phyloP scores from a whole-genome alignment of 2,329 filamentous ascomycete genomes.

The Sporothrix protearum region DNA sequence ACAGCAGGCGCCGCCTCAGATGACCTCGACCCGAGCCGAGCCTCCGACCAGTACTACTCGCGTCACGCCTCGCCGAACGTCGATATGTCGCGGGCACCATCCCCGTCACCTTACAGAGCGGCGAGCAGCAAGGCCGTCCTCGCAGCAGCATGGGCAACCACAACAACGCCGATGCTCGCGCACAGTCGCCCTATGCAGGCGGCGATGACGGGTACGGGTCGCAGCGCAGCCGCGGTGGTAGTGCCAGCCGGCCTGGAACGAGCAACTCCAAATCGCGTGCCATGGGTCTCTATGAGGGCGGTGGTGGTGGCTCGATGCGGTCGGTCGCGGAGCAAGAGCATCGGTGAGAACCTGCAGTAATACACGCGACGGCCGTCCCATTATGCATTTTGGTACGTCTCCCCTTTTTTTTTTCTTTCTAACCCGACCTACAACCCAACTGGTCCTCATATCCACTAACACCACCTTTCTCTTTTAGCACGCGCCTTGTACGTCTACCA shows the following conservation, averaged over 20 bases:
- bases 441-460: conserved; percentile 21
- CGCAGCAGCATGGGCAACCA: conserved; percentile 47
- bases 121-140: conserved; percentile 45
- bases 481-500: conserved; percentile 92
- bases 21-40: conserved; percentile 39
- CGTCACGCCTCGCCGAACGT: conserved; percentile 49
- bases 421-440: background rate
- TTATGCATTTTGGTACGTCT: conserved; percentile 86
- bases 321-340: conserved; percentile 71
- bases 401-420: background rate
- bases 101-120: conserved; percentile 45
- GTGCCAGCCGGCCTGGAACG: conserved; percentile 44
- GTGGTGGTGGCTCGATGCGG: conserved; percentile 39
- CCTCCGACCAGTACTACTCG: conserved; percentile 51
- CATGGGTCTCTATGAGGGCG: conserved; percentile 56
- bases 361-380: conserved; percentile 79
- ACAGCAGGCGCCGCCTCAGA: conserved; percentile 35
- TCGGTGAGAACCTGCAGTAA: conserved; percentile 83
- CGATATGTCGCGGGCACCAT: conserved; percentile 43
- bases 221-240: conserved; percentile 48
- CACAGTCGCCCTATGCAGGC: conserved; percentile 53
- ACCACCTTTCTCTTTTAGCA: conserved; percentile 50
- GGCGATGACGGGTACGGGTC: conserved; percentile 58
- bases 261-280: conserved; percentile 43
- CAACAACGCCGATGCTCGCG: conserved; percentile 55